Percentiles rank a stretch among this genome's conserved stretches.
These are phyloP conservation scores for Trypanosoma grayi DNA, from an alignment of 208 protist genomes.

Conservation along the genomic window DNA sequence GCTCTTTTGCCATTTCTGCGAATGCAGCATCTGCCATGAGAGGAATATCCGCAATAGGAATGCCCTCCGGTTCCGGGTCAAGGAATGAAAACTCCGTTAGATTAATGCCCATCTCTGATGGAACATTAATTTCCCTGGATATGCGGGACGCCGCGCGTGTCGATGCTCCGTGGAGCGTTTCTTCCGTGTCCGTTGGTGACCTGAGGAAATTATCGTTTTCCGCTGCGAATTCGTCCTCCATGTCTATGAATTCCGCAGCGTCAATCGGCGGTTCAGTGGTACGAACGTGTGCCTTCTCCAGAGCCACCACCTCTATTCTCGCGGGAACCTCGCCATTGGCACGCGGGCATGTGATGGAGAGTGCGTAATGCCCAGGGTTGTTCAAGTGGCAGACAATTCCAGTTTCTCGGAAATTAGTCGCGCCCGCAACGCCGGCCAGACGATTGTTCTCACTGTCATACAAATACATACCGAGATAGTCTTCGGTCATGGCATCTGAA, in stretches of 20 bases:
- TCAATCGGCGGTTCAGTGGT: conserved; percentile 67
- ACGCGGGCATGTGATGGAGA: conserved; percentile 59
- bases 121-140: no score
- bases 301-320: conserved; percentile 59
- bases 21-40: conserved; percentile 53
- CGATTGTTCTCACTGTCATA: conserved; percentile 69
- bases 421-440: conserved; percentile 43
- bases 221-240: neutral
- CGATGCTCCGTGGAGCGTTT: no score
- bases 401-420: conserved; percentile 76
- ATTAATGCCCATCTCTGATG: no score
- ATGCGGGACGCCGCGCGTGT: no score
- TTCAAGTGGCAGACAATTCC: conserved; percentile 60
- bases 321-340: conserved; percentile 56
- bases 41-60: conserved; percentile 53
- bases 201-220: no score
- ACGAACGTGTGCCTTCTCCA: conserved; percentile 58
- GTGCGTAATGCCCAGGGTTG: conserved; percentile 60
- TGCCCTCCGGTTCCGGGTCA: conserved; percentile 38
- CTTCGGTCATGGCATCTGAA: conserved; percentile 64
- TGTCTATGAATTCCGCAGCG: conserved; percentile 40
- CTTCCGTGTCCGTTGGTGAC: conserved; percentile 29
- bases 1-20: conserved; percentile 39
- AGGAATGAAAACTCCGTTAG: neutral
- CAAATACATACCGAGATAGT: conserved; percentile 75